These are phyloP conservation scores for Plectosphaerella plurivora DNA, from an alignment of 2,329 filamentous ascomycete species.

Conservation along the genomic window DNA sequence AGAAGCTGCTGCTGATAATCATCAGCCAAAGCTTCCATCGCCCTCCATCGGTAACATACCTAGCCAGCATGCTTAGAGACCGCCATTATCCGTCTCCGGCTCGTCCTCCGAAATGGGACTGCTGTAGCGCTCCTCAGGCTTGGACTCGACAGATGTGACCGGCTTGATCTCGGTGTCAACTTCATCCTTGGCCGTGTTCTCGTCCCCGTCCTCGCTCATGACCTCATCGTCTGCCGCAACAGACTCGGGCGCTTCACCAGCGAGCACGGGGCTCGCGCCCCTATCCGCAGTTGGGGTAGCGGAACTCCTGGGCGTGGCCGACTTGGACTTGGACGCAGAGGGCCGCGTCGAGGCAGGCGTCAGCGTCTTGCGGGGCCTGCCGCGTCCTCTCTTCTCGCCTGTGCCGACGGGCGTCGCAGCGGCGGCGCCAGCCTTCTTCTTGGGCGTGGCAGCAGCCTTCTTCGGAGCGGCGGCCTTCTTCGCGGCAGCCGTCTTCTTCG, in stretches of 20 bases:
- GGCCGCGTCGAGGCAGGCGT: slow-evolving; percentile 10
- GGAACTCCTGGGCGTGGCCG: slow-evolving; percentile 1
- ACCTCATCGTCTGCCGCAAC: no score
- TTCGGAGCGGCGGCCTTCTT: not conserved
- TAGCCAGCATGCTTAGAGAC: no score
- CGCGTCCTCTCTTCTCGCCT: slow-evolving; percentile 19
- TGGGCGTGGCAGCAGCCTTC: not conserved
- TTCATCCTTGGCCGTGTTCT: not conserved
- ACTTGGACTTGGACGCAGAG: not conserved
- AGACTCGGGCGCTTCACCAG: no score
- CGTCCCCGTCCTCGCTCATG: not conserved
- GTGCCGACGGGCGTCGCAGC: slow-evolving; percentile 1
- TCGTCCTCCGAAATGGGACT: not conserved
- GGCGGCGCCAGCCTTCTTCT: slow-evolving; percentile 1
- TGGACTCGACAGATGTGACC: no score
- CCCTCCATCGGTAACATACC: no score
- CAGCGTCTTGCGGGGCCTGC: slow-evolving; percentile 23
- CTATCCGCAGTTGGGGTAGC: slow-evolving; percentile 3
- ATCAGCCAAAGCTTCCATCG: no score
- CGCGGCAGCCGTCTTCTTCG: not conserved
- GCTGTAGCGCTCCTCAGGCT: not conserved
- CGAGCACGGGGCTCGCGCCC: no score
- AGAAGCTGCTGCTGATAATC: no score
- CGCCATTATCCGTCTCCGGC: not conserved
- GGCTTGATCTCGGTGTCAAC: no score